These are phyloP conservation scores for Myxozyma monticola DNA, from an alignment of 805 yeast genomes.

Conservation along the genomic window DNA sequence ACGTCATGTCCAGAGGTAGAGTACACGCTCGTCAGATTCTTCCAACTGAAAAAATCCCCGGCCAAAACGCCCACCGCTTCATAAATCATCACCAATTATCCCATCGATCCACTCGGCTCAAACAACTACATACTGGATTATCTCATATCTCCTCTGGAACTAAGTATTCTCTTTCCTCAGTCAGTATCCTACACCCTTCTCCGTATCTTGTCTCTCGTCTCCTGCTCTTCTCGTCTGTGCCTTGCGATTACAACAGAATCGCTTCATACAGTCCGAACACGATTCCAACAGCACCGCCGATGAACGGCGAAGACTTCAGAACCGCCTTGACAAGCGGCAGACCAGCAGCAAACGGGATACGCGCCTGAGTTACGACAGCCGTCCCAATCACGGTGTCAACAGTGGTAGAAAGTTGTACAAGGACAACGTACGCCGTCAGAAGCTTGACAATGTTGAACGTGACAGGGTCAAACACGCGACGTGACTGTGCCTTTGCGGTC, in stretches of 20 bases:
- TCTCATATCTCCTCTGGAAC: no score
- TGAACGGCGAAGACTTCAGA: constrained; percentile 21
- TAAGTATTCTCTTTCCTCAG: no score
- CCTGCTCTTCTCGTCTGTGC: no score
- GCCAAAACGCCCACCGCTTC: no score
- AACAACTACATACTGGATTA: no score
- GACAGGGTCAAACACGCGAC: constrained; percentile 30
- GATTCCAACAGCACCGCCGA: constrained; percentile 16
- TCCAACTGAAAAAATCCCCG: no score
- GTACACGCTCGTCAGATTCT: no score
- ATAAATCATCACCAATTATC: no score
- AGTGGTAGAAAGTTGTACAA: constrained; percentile 38
- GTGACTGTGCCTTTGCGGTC: constrained; percentile 18
- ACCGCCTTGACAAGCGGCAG: constrained; percentile 31
- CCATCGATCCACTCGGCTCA: no score
- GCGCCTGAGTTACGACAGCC: constrained; percentile 20
- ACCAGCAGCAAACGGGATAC: constrained; percentile 48
- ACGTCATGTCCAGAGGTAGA: no score
- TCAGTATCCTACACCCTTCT: no score
- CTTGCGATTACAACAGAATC: constrained; percentile 13
- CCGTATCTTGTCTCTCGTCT: no score
- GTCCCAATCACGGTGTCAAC: constrained; percentile 9
- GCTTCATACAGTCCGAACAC: constrained; percentile 25
- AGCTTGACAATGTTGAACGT: constrained; percentile 23
- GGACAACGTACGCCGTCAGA: constrained; percentile 45